phyloP scores from a whole-genome alignment of 1,284 basidiomycete species.

The Ceratobasidium papillatum region DNA sequence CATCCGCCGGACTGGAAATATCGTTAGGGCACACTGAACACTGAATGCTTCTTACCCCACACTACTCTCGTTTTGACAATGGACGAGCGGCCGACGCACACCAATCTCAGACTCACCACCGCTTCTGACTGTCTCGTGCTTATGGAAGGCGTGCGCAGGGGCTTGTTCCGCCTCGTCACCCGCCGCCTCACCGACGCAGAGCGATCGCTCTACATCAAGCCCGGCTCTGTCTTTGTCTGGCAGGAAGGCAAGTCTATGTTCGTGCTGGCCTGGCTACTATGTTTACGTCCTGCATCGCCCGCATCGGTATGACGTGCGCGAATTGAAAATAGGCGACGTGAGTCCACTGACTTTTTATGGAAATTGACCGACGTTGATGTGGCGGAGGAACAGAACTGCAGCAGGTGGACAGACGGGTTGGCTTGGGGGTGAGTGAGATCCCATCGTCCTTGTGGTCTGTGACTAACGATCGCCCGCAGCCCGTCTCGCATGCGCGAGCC shows the following conservation, averaged over 20 bases:
- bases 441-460: constrained; percentile 30
- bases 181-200: constrained; percentile 40
- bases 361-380: constrained; percentile 41
- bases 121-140: constrained; percentile 40
- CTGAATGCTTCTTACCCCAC: constrained; percentile 41
- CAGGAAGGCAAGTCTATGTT: constrained; percentile 35
- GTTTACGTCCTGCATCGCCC: constrained; percentile 5
- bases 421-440: constrained; percentile 42
- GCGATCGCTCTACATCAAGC: constrained; percentile 40
- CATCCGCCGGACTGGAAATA: constrained; percentile 33
- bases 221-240: constrained; percentile 39
- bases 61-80: constrained; percentile 40
- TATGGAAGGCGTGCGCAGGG: constrained; percentile 39
- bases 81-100: constrained; percentile 40
- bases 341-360: constrained; percentile 37
- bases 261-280: background rate
- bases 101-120: constrained; percentile 38
- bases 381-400: constrained; percentile 39
- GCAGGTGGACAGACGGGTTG: constrained; percentile 40
- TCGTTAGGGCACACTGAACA: constrained; percentile 29
- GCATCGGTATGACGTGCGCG: background rate
- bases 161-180: constrained; percentile 36
- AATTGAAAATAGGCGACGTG: constrained; percentile 38
- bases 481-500: constrained; percentile 41
- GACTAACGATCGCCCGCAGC: constrained; percentile 17